These are phyloP conservation scores for Starmera quercuum DNA, from an alignment of 805 yeast genomes.

Conservation along the genomic window DNA sequence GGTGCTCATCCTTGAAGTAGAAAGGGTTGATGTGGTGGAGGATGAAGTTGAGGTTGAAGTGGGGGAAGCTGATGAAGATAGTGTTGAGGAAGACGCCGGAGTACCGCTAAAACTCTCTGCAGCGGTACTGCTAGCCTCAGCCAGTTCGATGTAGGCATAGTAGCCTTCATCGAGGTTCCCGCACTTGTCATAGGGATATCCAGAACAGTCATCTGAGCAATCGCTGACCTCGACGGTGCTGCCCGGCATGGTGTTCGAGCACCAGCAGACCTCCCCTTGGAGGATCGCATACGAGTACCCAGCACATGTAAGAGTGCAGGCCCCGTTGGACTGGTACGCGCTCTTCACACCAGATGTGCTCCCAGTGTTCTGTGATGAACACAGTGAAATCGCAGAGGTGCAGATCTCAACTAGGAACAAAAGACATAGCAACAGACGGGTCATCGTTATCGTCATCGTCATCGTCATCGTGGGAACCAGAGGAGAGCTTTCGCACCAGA, in stretches of 20 bases:
- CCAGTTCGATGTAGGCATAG: constrained; percentile 46
- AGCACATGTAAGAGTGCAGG: constrained; percentile 39
- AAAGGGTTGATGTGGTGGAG: not conserved
- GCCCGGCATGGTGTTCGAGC: constrained; percentile 45
- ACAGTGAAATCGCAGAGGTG: constrained; percentile 12
- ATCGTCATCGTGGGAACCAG: no score
- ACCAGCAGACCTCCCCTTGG: constrained; percentile 50
- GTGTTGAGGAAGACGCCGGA: not conserved
- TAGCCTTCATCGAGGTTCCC: constrained; percentile 33
- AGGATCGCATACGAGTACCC: constrained; percentile 48
- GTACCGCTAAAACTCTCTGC: not conserved
- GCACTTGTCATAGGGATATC: constrained; percentile 34
- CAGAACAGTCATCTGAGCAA: constrained; percentile 35
- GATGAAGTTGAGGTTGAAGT: not conserved
- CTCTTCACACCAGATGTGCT: constrained; percentile 10
- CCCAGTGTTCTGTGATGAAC: constrained; percentile 36
- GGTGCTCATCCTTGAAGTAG: not conserved
- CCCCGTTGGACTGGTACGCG: constrained; percentile 39
- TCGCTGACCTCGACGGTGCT: constrained; percentile 23
- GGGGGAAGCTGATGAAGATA: not conserved
- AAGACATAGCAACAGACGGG: no score
- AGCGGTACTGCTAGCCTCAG: constrained; percentile 4
- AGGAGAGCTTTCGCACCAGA: no score
- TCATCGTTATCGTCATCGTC: no score
- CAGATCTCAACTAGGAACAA: no score